Evolutionary conservation across 768 basidiomycete species (phyloP).

Genomic region (Boletellus emodensis): DNA sequence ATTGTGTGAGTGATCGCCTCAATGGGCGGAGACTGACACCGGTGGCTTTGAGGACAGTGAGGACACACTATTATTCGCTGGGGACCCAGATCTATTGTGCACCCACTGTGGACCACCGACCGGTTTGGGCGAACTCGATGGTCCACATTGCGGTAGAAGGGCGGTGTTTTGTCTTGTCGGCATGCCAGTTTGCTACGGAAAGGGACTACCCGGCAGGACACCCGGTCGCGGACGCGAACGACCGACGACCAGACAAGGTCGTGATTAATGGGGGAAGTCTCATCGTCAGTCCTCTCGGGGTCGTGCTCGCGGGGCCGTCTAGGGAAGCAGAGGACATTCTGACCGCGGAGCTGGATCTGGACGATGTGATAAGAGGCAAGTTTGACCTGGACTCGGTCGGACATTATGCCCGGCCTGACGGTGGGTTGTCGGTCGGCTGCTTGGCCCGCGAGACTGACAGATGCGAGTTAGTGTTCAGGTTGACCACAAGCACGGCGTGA

Average conservation of each 20-base stretch:
- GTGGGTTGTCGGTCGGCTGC: constrained; percentile 32
- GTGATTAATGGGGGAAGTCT: constrained; percentile 62
- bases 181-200: constrained; percentile 55
- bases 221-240: constrained; percentile 36
- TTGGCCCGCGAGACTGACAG: constrained; percentile 6
- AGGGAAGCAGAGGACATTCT: constrained; percentile 49
- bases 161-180: constrained; percentile 63
- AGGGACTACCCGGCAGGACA: constrained; percentile 50
- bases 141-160: constrained; percentile 64
- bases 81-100: constrained; percentile 62
- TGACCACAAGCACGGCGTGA: constrained; percentile 6
- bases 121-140: constrained; percentile 56
- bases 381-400: constrained; percentile 61
- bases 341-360: constrained; percentile 55
- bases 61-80: constrained; percentile 55
- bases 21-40: not conserved
- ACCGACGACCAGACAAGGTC: constrained; percentile 42
- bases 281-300: constrained; percentile 56
- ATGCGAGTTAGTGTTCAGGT: constrained; percentile 25
- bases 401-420: constrained; percentile 57
- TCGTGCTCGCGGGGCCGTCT: constrained; percentile 57
- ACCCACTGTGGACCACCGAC: constrained; percentile 60
- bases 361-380: constrained; percentile 53
- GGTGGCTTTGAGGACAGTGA: constrained; percentile 34
- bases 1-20: constrained; percentile 37